Evolutionary conservation across 2,329 filamentous ascomycete species (phyloP), one percentile per base, ranked within the genome.

Genomic region (Stemphylium vesicarium): DNA sequence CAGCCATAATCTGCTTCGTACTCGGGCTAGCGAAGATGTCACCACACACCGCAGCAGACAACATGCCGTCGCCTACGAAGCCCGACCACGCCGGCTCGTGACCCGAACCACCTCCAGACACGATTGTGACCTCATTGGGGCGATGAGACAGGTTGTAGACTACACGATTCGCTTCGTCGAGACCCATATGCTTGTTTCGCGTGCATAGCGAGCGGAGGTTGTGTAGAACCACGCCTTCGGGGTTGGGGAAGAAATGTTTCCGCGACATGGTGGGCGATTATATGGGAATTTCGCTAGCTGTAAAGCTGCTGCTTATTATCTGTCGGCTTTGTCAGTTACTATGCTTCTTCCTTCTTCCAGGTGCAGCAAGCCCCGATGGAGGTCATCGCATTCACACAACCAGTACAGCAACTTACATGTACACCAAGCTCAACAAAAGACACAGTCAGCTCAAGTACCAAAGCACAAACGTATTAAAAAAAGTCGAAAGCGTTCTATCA

Each of bases 161-260:
- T 39, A 82, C 80, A 53, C 80, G 79, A 53, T 82, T 77, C 4
- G 76, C 52, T 6, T 75, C 71, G 56, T 82, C 79, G 50, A 82
- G 77, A 8, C 70, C 74, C 64, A 76, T 72, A 58, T 75, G 70
- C 3, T 62, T 59, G 53, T 83, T 82, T 7, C 80, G 72, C 2
- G 77, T 68, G 26, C 80, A 77, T 16, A 84, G 70, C 4, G 79
- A 79, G 39, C 78, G 76, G 18, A 83, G 75, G 37, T 79, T 79
- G 45, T 78, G 75, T n/a, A 79, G 71, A 1, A 84, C 81, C 13
- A 84, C 77, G 52, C 80, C 80, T 56, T 80, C 76, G 15, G 80
- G 80, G 46, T 76, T 77, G 29, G 78, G 75, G 57, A 84, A 84
- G 71, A 83, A 84, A 66, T 84, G 81, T 70, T 83, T 84, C 22